phyloP scores from a whole-genome alignment of 1,284 basidiomycete genomes.

The Irpex lacteus region DNA sequence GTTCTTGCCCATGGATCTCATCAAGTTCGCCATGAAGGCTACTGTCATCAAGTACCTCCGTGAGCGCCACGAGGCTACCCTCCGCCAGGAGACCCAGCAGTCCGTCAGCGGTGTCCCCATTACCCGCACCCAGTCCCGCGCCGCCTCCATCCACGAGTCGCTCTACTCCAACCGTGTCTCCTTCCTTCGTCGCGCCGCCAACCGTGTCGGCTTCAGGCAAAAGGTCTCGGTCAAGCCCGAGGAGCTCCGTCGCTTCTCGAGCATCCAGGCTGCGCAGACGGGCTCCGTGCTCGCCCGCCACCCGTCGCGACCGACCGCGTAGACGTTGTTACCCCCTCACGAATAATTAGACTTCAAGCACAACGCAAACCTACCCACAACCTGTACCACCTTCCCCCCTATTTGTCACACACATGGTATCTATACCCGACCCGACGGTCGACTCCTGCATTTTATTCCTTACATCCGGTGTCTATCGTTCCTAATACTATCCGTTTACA shows the following conservation, averaged over 20 bases:
- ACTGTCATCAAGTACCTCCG: constrained; percentile 86
- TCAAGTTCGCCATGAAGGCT: constrained; percentile 96
- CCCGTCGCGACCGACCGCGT: constrained; percentile 57
- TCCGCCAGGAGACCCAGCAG: constrained; percentile 40
- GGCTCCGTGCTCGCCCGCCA: constrained; percentile 77
- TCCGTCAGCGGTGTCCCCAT: constrained; percentile 71
- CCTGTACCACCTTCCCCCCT: not conserved
- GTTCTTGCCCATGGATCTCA: constrained; percentile 92
- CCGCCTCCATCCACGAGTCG: constrained; percentile 89
- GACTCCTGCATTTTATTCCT: not conserved
- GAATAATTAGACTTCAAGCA: constrained; percentile 2
- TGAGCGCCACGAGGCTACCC: constrained; percentile 55
- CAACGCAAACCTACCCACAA: not conserved
- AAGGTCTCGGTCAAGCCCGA: constrained; percentile 80
- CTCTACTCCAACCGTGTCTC: constrained; percentile 91
- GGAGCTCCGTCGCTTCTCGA: constrained; percentile 81
- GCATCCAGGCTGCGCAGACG: constrained; percentile 77
- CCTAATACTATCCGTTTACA: not conserved
- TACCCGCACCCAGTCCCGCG: constrained; percentile 84
- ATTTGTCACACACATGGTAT: constrained; percentile 4
- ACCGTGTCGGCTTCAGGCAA: constrained; percentile 83
- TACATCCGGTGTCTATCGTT: constrained; percentile 1
- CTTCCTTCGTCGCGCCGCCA: constrained; percentile 83
- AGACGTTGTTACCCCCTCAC: constrained; percentile 10
- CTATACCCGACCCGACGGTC: constrained; percentile 2